Evolutionary conservation across 129 eudicot species (phyloP), one percentile per base, ranked within the genome.

Genomic region (Saussurea involucrata): DNA sequence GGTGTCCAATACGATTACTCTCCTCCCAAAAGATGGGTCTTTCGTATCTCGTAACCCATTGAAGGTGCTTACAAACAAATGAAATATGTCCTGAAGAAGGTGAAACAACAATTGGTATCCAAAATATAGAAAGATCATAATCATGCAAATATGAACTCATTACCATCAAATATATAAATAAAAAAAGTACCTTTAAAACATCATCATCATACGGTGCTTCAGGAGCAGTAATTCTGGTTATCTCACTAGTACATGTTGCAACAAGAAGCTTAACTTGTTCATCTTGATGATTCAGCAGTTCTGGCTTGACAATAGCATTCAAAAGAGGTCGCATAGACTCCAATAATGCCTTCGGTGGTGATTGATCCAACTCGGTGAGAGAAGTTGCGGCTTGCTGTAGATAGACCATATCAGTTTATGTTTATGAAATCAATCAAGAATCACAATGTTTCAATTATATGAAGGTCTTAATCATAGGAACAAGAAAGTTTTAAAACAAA

Each of bases 171-270:
- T 53, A 57, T 74, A 24, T 66, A 66, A 37, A 10, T 24, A 37
- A 57, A 64, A 67, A 4, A 13, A 24, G 17, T 76, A 90, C 98
- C 98, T 90, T 95, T 24, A 95, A 73, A 71, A 89, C 75, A 63
- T 88, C 96, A 81, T 95, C 99, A 60, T 80, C 90, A 29, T 92
- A 95, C 18, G 99, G 99, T 40, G 97, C 92, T 81, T 95, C 99
- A 24, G 99, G 99, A 58, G 99, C 99, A 76, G 99, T 95, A 53
- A 95, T 88, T 76, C 99, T 79, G 63, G 97, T 92, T 37, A 95
- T 89, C 86, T 95, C 99, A 82, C 99, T 92, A 25, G 89, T 81
- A 83, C 99, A 95, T 21, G 97, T 66, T 44, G 99, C 99, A 79
- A 95, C 96, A 74, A 89, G 88, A 76, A 92, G 96, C 79, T 82